Base-by-base conservation (phyloP, 805 yeast species). In the Ogataea ganodermae region DNA sequence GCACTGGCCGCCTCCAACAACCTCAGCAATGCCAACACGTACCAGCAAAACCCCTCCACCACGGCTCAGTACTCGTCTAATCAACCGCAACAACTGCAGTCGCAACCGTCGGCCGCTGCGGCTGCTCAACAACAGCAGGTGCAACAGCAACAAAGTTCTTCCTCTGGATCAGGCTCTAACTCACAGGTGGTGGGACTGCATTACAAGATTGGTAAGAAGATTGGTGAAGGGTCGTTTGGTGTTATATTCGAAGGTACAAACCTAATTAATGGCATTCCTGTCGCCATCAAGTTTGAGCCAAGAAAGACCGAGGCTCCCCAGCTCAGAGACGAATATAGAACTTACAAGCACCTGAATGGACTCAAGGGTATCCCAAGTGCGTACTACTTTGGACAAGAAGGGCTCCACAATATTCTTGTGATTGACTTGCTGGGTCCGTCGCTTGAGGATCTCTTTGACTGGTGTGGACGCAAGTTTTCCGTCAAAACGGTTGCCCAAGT, bases 221-320 rank as follows among this genome's bases (percentile, higher is more conserved):
- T 94, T 52, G 99, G 99, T 48, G 98, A 94, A 70, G 99, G 99
- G 36, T 92, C 98, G 3, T 94, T 94, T 68, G 99, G 99, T 47
- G 96, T 94, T 44, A 86, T 94, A 50, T 94, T 94, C 66, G 98
- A 94, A 72, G 99, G 99, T 53, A 80, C 89, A 35, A 92, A 94
- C 66, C 77, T 94, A 63, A 81, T 94, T 59, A 92, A 90, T 72
- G 91, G 91, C 56, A 85, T 84, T 52, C 95, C 88, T 42, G 98
- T 94, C 38, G 99, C 98, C 33, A 92, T 94, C 67, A 94, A 94
- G 70, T 94, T 94, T 60, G 96, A 94, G 70, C 98, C 97, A 17
- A 78, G 98, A 60, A 94, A 91, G 66, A 84, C 95, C 31, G 99
- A 94, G 61, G 97, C 98, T 7, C 99, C 99, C 6, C 99, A 94